These are phyloP conservation scores for Vaccinium myrtillus DNA, from an alignment of 148 eudicot genomes.

Conservation along the genomic window DNA sequence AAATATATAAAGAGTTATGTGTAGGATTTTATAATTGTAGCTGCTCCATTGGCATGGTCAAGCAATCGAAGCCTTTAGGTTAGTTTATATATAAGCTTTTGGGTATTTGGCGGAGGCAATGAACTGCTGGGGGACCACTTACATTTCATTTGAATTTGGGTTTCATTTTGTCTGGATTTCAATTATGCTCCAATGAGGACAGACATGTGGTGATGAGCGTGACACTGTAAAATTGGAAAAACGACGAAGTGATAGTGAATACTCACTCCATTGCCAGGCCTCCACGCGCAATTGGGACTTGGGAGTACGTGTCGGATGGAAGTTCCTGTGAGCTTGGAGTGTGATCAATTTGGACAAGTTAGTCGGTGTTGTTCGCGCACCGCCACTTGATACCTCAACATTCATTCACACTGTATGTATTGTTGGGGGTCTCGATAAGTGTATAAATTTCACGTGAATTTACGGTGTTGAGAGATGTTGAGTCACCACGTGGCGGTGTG, in stretches of 20 bases:
- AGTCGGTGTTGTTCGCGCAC: too few relatives aligned
- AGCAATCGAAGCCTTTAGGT: slow-evolving; percentile 2
- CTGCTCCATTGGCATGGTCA: slow-evolving; percentile 20
- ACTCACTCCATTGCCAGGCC: too few relatives aligned
- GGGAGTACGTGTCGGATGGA: too few relatives aligned
- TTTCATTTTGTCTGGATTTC: slow-evolving; percentile 47
- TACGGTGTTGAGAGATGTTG: too few relatives aligned
- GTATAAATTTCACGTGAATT: too few relatives aligned
- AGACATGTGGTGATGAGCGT: slow-evolving; percentile 15
- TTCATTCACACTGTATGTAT: too few relatives aligned
- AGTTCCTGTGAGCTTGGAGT: not conserved
- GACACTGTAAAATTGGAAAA: slow-evolving; percentile 22
- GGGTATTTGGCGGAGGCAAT: not conserved
- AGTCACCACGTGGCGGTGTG: too few relatives aligned
- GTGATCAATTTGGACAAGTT: too few relatives aligned
- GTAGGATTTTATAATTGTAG: not conserved
- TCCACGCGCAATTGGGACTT: too few relatives aligned
- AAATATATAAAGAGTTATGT: not conserved
- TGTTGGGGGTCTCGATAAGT: too few relatives aligned
- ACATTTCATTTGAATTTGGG: slow-evolving; percentile 44
- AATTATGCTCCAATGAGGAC: slow-evolving; percentile 21
- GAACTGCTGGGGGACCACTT: slow-evolving; percentile 7
- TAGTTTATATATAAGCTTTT: slow-evolving; percentile 30
- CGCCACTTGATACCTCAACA: too few relatives aligned
- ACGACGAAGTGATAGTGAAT: not conserved